Evolutionary conservation across 2,329 filamentous ascomycete genomes (phyloP).

Genomic region (Alternaria dauci): DNA sequence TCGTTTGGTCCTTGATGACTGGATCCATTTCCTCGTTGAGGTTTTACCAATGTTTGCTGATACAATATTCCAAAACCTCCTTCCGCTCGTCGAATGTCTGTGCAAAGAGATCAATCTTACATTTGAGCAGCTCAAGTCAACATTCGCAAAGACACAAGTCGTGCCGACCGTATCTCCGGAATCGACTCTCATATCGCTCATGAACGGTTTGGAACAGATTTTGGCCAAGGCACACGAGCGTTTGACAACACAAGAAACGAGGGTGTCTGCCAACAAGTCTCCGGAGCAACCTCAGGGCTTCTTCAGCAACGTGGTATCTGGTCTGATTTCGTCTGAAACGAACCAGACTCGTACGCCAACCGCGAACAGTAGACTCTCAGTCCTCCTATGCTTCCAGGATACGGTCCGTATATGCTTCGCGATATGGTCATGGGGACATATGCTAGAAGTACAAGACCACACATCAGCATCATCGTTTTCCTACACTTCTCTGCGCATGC

Average conservation of each 20-base stretch:
- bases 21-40: constrained; percentile 85
- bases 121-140: constrained; percentile 74
- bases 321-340: constrained; percentile 82
- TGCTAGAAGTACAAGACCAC: constrained; percentile 66
- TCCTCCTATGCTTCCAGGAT: constrained; percentile 96
- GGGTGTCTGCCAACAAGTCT: constrained; percentile 72
- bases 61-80: constrained; percentile 86
- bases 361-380: constrained; percentile 92
- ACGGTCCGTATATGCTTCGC: constrained; percentile 89
- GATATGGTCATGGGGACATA: constrained; percentile 90
- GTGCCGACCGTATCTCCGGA: constrained; percentile 62
- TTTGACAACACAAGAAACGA: constrained; percentile 77
- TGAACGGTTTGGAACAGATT: constrained; percentile 93
- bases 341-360: constrained; percentile 80
- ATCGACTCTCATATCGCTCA: constrained; percentile 78
- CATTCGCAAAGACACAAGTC: constrained; percentile 60
- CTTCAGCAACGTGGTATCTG: constrained; percentile 93
- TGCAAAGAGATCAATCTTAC: constrained; percentile 78
- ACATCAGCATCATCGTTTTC: constrained; percentile 81
- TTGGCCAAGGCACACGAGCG: constrained; percentile 87
- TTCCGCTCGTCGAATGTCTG: constrained; percentile 89
- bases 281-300: constrained; percentile 86
- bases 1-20: constrained; percentile 83
- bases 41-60: constrained; percentile 85
- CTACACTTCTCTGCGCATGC: constrained; percentile 89